phyloP scores from a whole-genome alignment of 2,329 filamentous ascomycete genomes.

The Cercospora nicotianae region DNA sequence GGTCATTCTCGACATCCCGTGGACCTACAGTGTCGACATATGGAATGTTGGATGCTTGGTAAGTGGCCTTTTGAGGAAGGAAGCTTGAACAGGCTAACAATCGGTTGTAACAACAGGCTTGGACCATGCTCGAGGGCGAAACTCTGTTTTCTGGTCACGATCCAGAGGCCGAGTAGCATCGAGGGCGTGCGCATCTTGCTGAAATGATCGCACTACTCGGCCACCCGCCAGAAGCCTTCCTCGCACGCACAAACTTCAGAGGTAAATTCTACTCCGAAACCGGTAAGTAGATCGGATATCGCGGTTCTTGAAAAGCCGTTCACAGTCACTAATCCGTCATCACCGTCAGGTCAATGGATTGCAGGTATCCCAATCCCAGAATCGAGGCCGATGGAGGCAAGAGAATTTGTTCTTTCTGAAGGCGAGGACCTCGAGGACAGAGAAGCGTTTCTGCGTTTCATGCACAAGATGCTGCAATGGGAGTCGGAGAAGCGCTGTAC shows the following conservation, averaged over 20 bases:
- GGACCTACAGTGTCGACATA: constrained; percentile 15
- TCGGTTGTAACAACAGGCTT: neutral
- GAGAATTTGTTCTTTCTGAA: neutral
- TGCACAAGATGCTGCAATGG: constrained; percentile 44
- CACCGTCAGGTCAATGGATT: neutral
- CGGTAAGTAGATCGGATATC: no score
- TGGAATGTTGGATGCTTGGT: constrained; percentile 17
- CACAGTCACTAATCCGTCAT: neutral
- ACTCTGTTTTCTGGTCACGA: constrained; percentile 37
- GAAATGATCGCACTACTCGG: constrained; percentile 34
- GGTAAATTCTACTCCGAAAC: neutral
- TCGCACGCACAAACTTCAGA: neutral
- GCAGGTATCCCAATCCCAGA: neutral
- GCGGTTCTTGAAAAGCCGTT: no score
- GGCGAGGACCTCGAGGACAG: constrained; percentile 29
- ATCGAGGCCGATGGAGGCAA: neutral
- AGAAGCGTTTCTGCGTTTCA: constrained; percentile 40
- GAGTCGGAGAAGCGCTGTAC: constrained; percentile 41
- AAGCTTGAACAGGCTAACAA: no score
- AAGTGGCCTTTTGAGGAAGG: neutral
- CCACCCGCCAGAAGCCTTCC: constrained; percentile 26
- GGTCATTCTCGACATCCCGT: constrained; percentile 13
- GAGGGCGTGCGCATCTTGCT: constrained; percentile 29
- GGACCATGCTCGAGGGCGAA: constrained; percentile 3
- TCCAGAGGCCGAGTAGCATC: constrained; percentile 13